These are phyloP conservation scores for Nicotiana otophora DNA, from an alignment of 257 asterid species.

Conservation along the genomic window DNA sequence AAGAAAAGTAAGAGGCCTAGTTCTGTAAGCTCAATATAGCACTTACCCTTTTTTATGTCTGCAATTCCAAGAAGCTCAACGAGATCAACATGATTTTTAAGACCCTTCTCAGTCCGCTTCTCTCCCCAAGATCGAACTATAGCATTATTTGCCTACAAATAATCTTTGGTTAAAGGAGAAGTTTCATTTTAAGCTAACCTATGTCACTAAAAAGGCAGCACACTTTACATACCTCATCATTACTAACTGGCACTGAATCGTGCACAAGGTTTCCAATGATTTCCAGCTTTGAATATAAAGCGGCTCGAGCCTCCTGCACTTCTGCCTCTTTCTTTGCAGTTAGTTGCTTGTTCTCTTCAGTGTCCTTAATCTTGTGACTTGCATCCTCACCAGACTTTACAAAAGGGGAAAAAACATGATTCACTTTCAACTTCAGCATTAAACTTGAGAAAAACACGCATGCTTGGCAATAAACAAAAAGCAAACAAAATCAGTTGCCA, in stretches of 20 bases:
- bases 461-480: too few relatives aligned
- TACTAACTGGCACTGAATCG: constrained; percentile 78
- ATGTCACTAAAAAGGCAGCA: neutral
- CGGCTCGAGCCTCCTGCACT: constrained; percentile 70
- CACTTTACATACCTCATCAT: constrained; percentile 56
- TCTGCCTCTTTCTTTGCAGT: constrained; percentile 59
- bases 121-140: constrained; percentile 79
- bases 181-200: neutral
- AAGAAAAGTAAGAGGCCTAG: constrained; percentile 17
- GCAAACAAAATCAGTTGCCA: too few relatives aligned
- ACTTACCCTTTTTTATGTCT: constrained; percentile 59
- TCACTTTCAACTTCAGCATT: neutral
- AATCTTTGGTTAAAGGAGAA: constrained; percentile 5
- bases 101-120: constrained; percentile 57
- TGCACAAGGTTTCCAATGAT: constrained; percentile 87
- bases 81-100: constrained; percentile 89
- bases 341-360: constrained; percentile 55
- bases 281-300: constrained; percentile 51
- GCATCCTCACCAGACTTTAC: constrained; percentile 61
- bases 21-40: neutral
- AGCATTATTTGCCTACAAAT: constrained; percentile 59
- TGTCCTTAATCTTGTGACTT: constrained; percentile 36
- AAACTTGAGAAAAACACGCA: neutral
- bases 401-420: constrained; percentile 3
- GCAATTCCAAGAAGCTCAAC: constrained; percentile 97